A percentile compares a stretch with the other conserved stretches of the same genome.
Conservation (phyloP, 2,329 filamentous ascomycete genomes). For the Sclerotinia trifoliorum region DNA sequence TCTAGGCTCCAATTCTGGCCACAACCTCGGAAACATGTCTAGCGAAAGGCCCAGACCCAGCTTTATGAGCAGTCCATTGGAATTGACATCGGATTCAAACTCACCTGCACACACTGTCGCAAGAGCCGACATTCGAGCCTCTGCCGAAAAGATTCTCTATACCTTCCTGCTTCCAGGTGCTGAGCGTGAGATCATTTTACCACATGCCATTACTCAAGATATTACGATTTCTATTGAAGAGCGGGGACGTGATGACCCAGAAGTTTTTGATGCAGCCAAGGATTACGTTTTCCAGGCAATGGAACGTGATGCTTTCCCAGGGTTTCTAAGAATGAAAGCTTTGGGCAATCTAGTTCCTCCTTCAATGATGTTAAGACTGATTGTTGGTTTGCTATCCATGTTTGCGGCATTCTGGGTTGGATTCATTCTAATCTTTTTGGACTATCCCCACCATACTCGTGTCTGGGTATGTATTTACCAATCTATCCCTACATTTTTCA, state of each 20-base stretch:
- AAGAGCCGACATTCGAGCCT: slow-evolving; percentile 86
- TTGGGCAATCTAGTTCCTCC: slow-evolving; percentile 93
- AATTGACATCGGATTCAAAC: slow-evolving; percentile 70
- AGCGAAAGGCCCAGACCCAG: slow-evolving; percentile 48
- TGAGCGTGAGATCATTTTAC: slow-evolving; percentile 92
- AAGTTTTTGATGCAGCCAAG: slow-evolving; percentile 96
- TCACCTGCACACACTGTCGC: slow-evolving; percentile 81
- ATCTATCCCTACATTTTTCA: not conserved
- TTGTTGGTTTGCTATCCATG: slow-evolving; percentile 80
- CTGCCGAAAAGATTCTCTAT: slow-evolving; percentile 98
- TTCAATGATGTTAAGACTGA: slow-evolving; percentile 80
- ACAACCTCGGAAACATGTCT: slow-evolving; percentile 49
- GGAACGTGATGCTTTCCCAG: slow-evolving; percentile 98
- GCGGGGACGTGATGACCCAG: slow-evolving; percentile 88
- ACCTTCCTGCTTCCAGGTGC: slow-evolving; percentile 94
- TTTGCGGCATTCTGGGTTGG: slow-evolving; percentile 93
- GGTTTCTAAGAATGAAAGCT: slow-evolving; percentile 91
- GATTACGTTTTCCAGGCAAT: slow-evolving; percentile 99
- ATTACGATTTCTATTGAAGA: slow-evolving; percentile 89
- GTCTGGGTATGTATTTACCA: slow-evolving; percentile 69
- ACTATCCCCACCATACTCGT: slow-evolving; percentile 69
- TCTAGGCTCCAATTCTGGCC: slow-evolving; percentile 34
- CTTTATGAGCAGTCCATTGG: slow-evolving; percentile 61
- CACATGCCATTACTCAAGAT: slow-evolving; percentile 79
- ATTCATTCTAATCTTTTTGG: slow-evolving; percentile 88